Percentiles rank a stretch among this genome's conserved stretches.
These are phyloP conservation scores for Athelia psychrophila DNA, from an alignment of 1,284 basidiomycete species.

Conservation along the genomic window DNA sequence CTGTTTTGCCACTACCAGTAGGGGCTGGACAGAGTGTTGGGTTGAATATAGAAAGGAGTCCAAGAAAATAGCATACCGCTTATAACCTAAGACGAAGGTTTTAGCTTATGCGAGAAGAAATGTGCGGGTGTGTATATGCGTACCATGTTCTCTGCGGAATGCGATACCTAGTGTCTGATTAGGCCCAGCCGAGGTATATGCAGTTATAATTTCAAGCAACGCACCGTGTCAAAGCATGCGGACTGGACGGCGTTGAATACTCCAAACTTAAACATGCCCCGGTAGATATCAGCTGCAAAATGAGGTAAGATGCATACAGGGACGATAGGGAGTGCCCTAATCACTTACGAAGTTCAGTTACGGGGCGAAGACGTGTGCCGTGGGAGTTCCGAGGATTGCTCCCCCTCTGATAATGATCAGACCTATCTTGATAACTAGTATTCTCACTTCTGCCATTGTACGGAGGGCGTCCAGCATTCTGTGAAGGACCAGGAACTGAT, in stretches of 20 bases:
- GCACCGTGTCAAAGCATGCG: slow-evolving; percentile 57
- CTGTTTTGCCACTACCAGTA: slow-evolving; percentile 92
- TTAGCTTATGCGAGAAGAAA: slow-evolving; percentile 8
- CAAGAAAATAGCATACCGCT: slow-evolving; percentile 52
- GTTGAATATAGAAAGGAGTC: slow-evolving; percentile 1
- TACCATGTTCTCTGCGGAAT: slow-evolving; percentile 75
- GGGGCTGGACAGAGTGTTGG: slow-evolving; percentile 56
- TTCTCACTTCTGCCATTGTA: too few relatives aligned
- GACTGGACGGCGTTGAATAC: slow-evolving; percentile 92
- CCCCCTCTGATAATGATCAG: slow-evolving; percentile 7
- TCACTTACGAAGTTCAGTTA: slow-evolving; percentile 67
- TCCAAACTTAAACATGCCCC: slow-evolving; percentile 81
- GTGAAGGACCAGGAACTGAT: too few relatives aligned
- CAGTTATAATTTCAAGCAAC: too few relatives aligned
- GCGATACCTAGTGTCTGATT: slow-evolving; percentile 67
- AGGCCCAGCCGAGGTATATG: too few relatives aligned
- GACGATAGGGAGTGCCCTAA: not conserved
- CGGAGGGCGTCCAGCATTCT: too few relatives aligned
- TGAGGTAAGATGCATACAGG: slow-evolving; percentile 1
- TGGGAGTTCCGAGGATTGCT: slow-evolving; percentile 35
- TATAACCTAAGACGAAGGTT: slow-evolving; percentile 53
- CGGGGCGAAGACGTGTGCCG: slow-evolving; percentile 58
- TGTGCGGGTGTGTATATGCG: slow-evolving; percentile 7
- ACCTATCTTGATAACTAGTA: not conserved
- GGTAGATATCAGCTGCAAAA: slow-evolving; percentile 79